phyloP scores from a whole-genome alignment of 371 early-diverging fungal species.

The Rhizomucor miehei region DNA sequence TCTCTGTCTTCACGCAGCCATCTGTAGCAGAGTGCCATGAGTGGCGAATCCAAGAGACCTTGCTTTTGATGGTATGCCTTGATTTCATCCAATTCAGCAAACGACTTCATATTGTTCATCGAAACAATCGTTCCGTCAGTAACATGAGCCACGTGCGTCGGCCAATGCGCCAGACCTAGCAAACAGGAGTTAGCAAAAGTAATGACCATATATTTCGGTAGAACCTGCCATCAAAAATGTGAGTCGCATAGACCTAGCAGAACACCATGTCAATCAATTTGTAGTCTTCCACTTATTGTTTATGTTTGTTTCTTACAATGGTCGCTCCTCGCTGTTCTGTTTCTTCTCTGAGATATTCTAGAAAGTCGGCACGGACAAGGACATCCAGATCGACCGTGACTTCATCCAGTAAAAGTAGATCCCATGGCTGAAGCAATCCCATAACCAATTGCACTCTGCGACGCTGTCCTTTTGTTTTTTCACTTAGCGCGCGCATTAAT shows the following conservation, averaged over 20 bases:
- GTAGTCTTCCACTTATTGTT: no score
- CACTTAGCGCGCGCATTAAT: no score
- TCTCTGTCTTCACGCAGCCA: slow-evolving; percentile 45
- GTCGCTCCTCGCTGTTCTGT: slow-evolving; percentile 64
- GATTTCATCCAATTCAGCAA: slow-evolving; percentile 48
- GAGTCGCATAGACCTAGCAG: slow-evolving; percentile 63
- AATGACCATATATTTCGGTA: no score
- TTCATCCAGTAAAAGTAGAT: slow-evolving; percentile 74
- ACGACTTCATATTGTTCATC: slow-evolving; percentile 25
- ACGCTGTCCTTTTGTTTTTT: slow-evolving; percentile 30
- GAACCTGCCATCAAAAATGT: slow-evolving; percentile 59
- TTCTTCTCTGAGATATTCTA: slow-evolving; percentile 62
- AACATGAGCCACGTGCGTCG: slow-evolving; percentile 75
- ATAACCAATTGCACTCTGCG: slow-evolving; percentile 74
- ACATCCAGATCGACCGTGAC: slow-evolving; percentile 85
- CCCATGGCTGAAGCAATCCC: slow-evolving; percentile 73
- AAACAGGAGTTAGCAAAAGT: no score
- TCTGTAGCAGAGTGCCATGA: slow-evolving; percentile 54
- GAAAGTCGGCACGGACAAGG: slow-evolving; percentile 61
- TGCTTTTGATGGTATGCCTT: slow-evolving; percentile 26
- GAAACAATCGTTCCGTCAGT: slow-evolving; percentile 52
- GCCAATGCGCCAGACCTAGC: slow-evolving; percentile 54
- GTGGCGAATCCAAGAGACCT: slow-evolving; percentile 56
- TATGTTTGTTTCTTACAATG: slow-evolving; percentile 35
- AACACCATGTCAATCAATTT: background rate